Percentiles rank a stretch among this genome's conserved stretches.
Conservation (phyloP, 495 filamentous ascomycete genomes). For the Massariosphaeria phaeospora region DNA sequence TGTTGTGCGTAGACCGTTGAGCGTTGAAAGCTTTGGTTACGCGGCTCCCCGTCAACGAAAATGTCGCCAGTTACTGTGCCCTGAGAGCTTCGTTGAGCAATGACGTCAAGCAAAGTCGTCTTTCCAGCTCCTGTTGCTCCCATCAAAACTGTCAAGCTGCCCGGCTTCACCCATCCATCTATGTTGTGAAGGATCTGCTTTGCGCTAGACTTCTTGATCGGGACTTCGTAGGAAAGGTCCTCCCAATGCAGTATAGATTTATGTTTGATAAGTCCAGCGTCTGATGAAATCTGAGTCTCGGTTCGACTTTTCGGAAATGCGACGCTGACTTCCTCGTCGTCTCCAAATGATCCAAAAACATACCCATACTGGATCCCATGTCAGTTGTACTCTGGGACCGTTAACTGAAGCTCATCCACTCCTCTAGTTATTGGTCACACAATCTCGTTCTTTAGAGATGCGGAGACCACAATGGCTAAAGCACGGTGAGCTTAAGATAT, state of each 20-base stretch:
- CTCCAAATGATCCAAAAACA: neutral
- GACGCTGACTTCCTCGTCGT: too few relatives aligned
- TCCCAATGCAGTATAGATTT: slow-evolving; percentile 50
- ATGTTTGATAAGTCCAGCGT: too few relatives aligned
- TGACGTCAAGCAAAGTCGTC: slow-evolving; percentile 59
- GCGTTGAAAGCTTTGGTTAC: slow-evolving; percentile 25
- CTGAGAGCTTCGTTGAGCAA: slow-evolving; percentile 51
- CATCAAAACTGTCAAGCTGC: slow-evolving; percentile 64
- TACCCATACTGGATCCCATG: slow-evolving; percentile 3
- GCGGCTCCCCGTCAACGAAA: slow-evolving; percentile 48
- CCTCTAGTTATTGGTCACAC: neutral
- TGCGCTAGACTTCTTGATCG: slow-evolving; percentile 49
- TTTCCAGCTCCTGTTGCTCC: slow-evolving; percentile 62
- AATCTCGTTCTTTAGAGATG: neutral
- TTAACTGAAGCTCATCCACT: neutral
- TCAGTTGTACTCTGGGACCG: neutral
- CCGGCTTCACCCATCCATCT: slow-evolving; percentile 62
- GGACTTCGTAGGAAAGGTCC: slow-evolving; percentile 66
- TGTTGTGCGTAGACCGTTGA: slow-evolving; percentile 54
- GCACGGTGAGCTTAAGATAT: neutral
- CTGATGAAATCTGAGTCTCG: too few relatives aligned
- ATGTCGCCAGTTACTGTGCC: slow-evolving; percentile 51
- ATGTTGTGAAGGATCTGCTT: slow-evolving; percentile 56
- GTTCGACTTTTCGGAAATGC: too few relatives aligned
- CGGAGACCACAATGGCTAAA: neutral